These are phyloP conservation scores for Pleurotus tuoliensis DNA, from an alignment of 768 basidiomycete species.

Conservation along the genomic window DNA sequence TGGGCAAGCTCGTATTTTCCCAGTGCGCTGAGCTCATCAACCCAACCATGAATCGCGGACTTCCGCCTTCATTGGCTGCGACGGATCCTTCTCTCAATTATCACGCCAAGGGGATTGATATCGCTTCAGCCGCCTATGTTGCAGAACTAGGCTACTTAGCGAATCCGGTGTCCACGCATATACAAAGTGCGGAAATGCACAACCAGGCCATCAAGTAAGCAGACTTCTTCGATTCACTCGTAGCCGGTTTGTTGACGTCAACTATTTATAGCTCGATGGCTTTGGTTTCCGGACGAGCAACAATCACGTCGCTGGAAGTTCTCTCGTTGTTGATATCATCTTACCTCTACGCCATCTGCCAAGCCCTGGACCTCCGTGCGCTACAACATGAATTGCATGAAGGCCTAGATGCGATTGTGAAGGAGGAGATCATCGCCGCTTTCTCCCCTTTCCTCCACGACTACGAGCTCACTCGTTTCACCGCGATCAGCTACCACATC, in stretches of 20 bases:
- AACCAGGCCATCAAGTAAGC: conserved; percentile 81
- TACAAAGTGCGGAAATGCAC: conserved; percentile 83
- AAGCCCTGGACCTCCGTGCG: conserved; percentile 83
- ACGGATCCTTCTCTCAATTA: conserved; percentile 76
- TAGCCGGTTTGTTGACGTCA: neutral
- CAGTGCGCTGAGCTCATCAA: conserved; percentile 75
- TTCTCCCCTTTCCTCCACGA: conserved; percentile 39
- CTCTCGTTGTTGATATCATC: conserved; percentile 65
- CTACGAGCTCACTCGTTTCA: conserved; percentile 27
- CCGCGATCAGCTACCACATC: conserved; percentile 32
- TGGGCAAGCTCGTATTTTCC: conserved; percentile 68
- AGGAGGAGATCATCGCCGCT: conserved; percentile 42
- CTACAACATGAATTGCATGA: conserved; percentile 62
- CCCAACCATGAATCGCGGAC: conserved; percentile 75
- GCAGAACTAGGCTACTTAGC: conserved; percentile 77
- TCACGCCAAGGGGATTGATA: conserved; percentile 75
- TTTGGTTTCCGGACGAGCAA: conserved; percentile 71
- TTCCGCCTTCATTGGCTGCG: conserved; percentile 71
- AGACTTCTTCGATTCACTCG: neutral
- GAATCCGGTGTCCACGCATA: conserved; percentile 72
- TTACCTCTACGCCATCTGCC: conserved; percentile 70
- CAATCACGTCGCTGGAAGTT: conserved; percentile 66
- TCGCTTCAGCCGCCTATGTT: conserved; percentile 77
- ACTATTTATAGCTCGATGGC: conserved; percentile 44
- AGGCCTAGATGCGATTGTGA: conserved; percentile 42